Conservation (phyloP, 106 monocot genomes). For the Phalaenopsis equestris region DNA sequence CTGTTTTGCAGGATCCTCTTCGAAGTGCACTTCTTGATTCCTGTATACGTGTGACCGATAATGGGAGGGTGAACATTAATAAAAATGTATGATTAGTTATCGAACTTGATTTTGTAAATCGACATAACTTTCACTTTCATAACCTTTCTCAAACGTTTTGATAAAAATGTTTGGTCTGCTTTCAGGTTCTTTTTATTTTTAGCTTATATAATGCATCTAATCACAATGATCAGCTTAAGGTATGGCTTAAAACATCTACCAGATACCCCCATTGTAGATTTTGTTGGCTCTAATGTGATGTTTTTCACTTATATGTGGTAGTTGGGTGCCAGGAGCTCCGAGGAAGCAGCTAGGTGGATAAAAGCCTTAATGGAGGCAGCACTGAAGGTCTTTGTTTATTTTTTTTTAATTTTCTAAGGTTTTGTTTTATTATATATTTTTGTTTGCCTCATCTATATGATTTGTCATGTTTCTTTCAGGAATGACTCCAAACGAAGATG, state of each 20-base stretch:
- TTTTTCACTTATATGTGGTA: constrained; percentile 17
- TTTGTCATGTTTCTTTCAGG: constrained; percentile 23
- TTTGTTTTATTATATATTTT: neutral
- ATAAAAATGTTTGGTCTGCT: neutral
- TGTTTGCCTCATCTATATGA: neutral
- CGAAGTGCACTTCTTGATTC: constrained; percentile 29
- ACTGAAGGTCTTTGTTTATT: constrained; percentile 27
- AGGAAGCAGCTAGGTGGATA: constrained; percentile 89
- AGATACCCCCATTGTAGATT: neutral
- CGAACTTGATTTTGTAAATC: neutral
- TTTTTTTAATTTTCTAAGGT: neutral
- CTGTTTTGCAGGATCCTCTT: constrained; percentile 24
- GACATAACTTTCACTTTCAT: neutral
- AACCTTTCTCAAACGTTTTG: neutral
- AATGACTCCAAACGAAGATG: constrained; percentile 52
- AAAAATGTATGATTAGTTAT: constrained; percentile 22
- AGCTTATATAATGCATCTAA: constrained; percentile 75
- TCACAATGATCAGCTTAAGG: constrained; percentile 88
- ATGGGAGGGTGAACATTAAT: constrained; percentile 26
- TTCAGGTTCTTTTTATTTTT: constrained; percentile 88
- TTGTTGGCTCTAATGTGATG: neutral
- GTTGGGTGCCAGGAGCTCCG: constrained; percentile 96
- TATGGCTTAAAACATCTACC: constrained; percentile 8
- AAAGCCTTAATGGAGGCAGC: constrained; percentile 62
- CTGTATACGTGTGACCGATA: constrained; percentile 27